Conservation (phyloP, 495 filamentous ascomycete species). For the Penicillium cataractarum region DNA sequence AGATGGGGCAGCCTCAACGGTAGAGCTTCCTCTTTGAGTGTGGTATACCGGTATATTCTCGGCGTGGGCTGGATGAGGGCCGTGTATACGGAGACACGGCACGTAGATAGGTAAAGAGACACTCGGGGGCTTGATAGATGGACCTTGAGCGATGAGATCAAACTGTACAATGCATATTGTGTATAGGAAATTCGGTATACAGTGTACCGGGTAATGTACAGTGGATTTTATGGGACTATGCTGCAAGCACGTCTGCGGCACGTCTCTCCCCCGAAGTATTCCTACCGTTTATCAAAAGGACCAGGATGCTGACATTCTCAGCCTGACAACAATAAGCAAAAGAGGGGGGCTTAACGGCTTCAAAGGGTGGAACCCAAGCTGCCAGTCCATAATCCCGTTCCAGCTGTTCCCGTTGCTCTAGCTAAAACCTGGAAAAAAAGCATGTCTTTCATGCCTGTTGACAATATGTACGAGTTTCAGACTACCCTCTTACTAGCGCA, state of each 20-base stretch:
- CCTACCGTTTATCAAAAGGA: neutral
- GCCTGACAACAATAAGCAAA: neutral
- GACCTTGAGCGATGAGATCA: too few relatives aligned
- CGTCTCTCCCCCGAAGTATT: neutral
- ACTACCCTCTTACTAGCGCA: neutral
- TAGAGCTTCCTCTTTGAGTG: neutral
- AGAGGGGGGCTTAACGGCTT: slow-evolving; percentile 6
- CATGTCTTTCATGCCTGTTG: too few relatives aligned
- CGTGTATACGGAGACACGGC: neutral
- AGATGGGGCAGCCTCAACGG: neutral
- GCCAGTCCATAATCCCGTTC: neutral
- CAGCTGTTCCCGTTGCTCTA: neutral
- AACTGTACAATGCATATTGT: too few relatives aligned
- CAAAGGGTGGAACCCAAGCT: slow-evolving; percentile 17
- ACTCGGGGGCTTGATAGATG: neutral
- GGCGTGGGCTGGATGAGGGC: neutral
- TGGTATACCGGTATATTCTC: neutral
- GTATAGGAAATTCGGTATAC: neutral
- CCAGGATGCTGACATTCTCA: neutral
- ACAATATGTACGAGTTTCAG: neutral
- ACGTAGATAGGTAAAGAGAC: neutral
- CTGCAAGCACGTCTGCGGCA: neutral
- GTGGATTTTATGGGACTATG: neutral
- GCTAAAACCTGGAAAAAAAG: too few relatives aligned
- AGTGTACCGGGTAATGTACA: neutral